Evolutionary conservation across 2,329 filamentous ascomycete species (phyloP).

Genomic region (Neopestalotiopsis clavispora): DNA sequence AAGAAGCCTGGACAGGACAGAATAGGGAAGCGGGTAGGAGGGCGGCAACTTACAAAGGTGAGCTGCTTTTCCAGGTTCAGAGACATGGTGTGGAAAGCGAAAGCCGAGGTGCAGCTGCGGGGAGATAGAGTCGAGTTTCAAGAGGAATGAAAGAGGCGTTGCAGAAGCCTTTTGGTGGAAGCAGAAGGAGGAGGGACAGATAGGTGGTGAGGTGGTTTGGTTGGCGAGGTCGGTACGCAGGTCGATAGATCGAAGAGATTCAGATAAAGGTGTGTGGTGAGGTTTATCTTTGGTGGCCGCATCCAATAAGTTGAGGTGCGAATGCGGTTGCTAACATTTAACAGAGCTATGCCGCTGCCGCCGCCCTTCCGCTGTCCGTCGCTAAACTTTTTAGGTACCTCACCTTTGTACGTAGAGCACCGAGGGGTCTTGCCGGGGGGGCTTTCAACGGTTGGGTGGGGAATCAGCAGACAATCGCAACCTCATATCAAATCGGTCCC

Average conservation of each 20-base stretch:
- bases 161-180: not conserved
- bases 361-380: not conserved
- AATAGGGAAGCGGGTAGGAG: not conserved
- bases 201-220: not conserved
- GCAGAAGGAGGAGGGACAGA: not conserved
- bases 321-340: not conserved
- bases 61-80: slow-evolving; percentile 83
- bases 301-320: not conserved
- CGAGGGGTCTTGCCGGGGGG: not conserved
- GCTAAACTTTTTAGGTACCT: slow-evolving; percentile 9
- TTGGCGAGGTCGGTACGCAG: not conserved
- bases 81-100: slow-evolving; percentile 51
- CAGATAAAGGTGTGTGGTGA: not conserved
- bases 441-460: not conserved
- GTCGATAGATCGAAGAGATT: not conserved
- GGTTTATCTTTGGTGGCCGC: not conserved
- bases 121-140: not conserved
- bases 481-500: too few species aligned
- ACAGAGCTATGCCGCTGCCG: not conserved
- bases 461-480: slow-evolving; percentile 7
- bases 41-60: slow-evolving; percentile 68
- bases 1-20: not conserved
- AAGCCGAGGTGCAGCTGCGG: not conserved
- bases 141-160: not conserved
- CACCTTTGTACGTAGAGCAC: not conserved